These are phyloP conservation scores for Sclerotinia trifoliorum DNA, from an alignment of 2,329 filamentous ascomycete species.

Conservation along the genomic window DNA sequence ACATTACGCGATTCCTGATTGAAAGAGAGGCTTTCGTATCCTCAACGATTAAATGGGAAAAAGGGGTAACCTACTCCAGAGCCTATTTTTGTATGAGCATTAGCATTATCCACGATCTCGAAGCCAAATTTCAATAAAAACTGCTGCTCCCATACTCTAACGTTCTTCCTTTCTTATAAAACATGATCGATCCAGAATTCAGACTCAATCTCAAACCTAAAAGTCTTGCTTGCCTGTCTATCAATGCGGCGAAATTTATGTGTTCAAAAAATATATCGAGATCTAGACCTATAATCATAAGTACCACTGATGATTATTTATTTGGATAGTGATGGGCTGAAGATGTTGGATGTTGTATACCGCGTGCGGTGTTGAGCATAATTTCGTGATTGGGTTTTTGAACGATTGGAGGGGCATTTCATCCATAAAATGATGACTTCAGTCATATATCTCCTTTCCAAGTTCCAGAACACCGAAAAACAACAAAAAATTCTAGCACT, in stretches of 20 bases:
- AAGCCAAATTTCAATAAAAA: not conserved
- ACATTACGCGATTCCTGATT: not conserved
- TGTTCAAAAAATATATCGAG: not conserved
- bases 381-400: too few species aligned
- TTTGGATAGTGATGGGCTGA: too few species aligned
- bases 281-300: not conserved
- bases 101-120: not conserved
- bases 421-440: too few species aligned
- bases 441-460: too few species aligned
- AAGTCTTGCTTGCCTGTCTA: not conserved
- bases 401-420: too few species aligned
- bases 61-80: conserved; percentile 1
- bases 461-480: not conserved
- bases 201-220: not conserved
- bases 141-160: not conserved
- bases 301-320: too few species aligned
- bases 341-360: too few species aligned
- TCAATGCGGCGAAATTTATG: not conserved
- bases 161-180: not conserved
- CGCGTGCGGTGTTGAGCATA: too few species aligned
- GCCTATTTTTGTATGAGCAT: not conserved
- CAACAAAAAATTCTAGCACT: too few species aligned
- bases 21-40: not conserved
- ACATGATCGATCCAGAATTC: not conserved
- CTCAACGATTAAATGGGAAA: not conserved